phyloP scores from a whole-genome alignment of 192 early-diverging fungal species.

The Rhizoclosmatium sp. region DNA sequence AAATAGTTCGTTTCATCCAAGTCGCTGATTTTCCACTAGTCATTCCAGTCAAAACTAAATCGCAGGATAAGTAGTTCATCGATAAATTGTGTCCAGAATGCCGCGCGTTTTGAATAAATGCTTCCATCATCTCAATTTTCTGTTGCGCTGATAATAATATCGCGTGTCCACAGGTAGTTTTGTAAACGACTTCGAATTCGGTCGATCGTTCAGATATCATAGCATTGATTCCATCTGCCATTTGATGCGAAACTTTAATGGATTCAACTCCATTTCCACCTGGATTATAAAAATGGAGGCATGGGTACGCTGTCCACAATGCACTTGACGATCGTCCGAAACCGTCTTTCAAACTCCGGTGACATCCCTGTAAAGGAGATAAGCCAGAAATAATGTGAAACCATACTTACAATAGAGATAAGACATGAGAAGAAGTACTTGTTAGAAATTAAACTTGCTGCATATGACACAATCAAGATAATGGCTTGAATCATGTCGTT shows the following conservation, averaged over 20 bases:
- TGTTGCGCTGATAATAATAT: neutral
- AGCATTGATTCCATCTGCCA: slow-evolving; percentile 5
- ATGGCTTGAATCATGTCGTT: slow-evolving; percentile 43
- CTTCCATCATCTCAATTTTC: slow-evolving; percentile 20
- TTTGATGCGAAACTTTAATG: slow-evolving; percentile 10
- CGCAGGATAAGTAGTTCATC: slow-evolving; percentile 10
- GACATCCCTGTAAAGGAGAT: slow-evolving; percentile 22
- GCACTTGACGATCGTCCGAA: slow-evolving; percentile 29
- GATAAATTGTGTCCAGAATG: slow-evolving; percentile 29
- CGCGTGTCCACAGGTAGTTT: slow-evolving; percentile 13
- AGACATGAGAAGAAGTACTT: slow-evolving; percentile 14
- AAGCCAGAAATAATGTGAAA: neutral
- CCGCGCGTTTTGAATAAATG: slow-evolving; percentile 30
- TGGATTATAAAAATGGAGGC: slow-evolving; percentile 4
- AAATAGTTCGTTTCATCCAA: neutral
- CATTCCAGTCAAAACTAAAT: slow-evolving; percentile 3
- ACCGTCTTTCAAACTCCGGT: slow-evolving; percentile 19
- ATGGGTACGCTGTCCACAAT: slow-evolving; percentile 28
- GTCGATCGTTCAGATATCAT: slow-evolving; percentile 3
- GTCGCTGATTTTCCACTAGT: neutral
- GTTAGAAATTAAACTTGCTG: slow-evolving; percentile 21
- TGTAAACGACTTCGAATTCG: slow-evolving; percentile 26
- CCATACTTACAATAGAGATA: slow-evolving; percentile 15
- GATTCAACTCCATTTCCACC: neutral
- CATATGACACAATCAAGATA: slow-evolving; percentile 38